Base-by-base conservation (phyloP, 1,284 basidiomycete species). In the Pterulicium gracile region DNA sequence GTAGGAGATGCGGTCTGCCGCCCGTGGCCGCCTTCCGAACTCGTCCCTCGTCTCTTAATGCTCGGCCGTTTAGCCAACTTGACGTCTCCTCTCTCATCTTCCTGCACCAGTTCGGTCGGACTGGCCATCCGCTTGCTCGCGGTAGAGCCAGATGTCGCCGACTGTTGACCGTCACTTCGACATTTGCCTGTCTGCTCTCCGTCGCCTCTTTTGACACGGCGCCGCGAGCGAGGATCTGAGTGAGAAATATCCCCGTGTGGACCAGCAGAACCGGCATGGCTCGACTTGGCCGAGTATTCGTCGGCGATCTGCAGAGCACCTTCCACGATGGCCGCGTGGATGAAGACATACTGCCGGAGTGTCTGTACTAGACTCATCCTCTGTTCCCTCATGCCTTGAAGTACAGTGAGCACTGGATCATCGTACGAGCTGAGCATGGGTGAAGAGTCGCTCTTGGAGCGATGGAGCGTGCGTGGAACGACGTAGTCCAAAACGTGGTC, bases 321-420 rank as follows among this genome's bases (percentile, higher is more conserved):
- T 58, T 89, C 83, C 47, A 93, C 79, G 51, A 94, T 76, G 14
- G 84, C 88, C 24, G 82, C 80, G 58, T 94, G 88, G 21, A 91
- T 86, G 60, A 93, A 94, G 18, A 93, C 79, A 57, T 91, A 94
- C 65, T 94, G 90, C 50, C 90, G 69, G 56, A 93, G 63, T 58
- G 82, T 90, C 68, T 92, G 90, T 55, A 89, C 91, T 49, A 94
- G 63, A 56, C 87, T 90, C 90, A 94, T 94, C 44, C 90, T 69
- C 64, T 94, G 90, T 58, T 91, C 81, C 43, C 90, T 75, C 85
- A 94, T 91, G 56, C 90, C 88, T 60, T 88, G 85, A 21, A 94
- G 67, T 2, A 93, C 75, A 47, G 79, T 72, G 56, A 74, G 75
- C 34, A 94, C 75, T 3, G 90, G 90, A 49, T 88, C 81, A 24